Conservation (phyloP, 2,329 filamentous ascomycete genomes). For the Colletotrichum paranaense region DNA sequence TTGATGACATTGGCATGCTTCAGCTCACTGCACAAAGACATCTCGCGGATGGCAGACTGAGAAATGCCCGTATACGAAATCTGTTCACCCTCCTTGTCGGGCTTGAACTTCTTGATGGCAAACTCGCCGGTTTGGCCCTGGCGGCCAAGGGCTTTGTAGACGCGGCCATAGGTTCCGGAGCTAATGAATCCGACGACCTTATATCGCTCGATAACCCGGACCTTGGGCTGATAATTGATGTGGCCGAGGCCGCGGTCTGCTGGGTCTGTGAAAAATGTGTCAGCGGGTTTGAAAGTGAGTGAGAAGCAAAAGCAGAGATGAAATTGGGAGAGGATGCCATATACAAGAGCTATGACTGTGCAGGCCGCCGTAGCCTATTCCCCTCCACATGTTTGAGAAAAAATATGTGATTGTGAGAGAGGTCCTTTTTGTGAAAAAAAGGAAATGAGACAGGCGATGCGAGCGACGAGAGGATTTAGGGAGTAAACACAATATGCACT, state of each 20-base stretch:
- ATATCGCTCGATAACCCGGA: constrained; percentile 91
- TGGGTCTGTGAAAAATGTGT: constrained; percentile 58
- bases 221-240: constrained; percentile 76
- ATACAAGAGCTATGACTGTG: constrained; percentile 36
- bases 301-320: constrained; percentile 25
- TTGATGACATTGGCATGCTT: constrained; percentile 90
- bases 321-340: constrained; percentile 19
- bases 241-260: constrained; percentile 60
- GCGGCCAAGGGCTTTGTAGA: constrained; percentile 92
- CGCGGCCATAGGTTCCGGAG: constrained; percentile 95
- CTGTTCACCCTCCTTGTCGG: constrained; percentile 96
- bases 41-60: constrained; percentile 95
- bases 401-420: neutral
- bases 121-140: constrained; percentile 83
- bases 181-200: constrained; percentile 98
- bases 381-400: constrained; percentile 34
- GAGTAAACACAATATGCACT: constrained; percentile 25
- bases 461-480: neutral
- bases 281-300: constrained; percentile 43
- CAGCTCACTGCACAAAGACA: constrained; percentile 95
- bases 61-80: constrained; percentile 97
- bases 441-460: neutral
- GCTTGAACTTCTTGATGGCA: constrained; percentile 99
- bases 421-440: neutral
- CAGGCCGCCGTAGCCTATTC: constrained; percentile 36